Base-by-base conservation (phyloP, 108 stramenopile genomes). In the Cafeteria roenbergensis region DNA sequence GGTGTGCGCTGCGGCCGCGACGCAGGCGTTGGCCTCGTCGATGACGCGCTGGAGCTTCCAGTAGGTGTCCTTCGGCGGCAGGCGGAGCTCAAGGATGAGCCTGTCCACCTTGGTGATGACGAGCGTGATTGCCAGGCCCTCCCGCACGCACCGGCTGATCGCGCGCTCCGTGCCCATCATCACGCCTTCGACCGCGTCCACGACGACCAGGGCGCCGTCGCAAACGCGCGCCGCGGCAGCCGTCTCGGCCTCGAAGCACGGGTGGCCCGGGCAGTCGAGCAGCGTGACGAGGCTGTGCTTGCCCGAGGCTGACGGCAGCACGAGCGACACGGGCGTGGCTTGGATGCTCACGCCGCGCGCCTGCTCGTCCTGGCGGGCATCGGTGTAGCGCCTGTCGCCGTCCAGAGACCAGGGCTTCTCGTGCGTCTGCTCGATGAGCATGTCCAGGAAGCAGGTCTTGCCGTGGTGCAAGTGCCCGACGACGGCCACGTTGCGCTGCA, bases 131-230 rank as follows among this genome's bases (percentile, higher is more conserved):
- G 90, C 85, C 28, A 95, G 37, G 20, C 91, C 89, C 64, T 88
- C 86, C 0, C 69, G 55, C 28, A 92, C 73, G 14, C 85, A 82
- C 63, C 89, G 91, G 51, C 79, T 70, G 42, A 94, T 52, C 32
- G 87, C 38, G 66, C 93, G 79, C 73, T 90, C 90, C 28, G 94
- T 94, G 55, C 88, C 84, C 77, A 90, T 65, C 88, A 93, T 87
- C 63, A 92, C 83, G 9, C 97, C 97, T 75, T 99, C 97, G 37
- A 95, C 77, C 8, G 85, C 91, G 77, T 99, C 97, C 24, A 99
- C 88, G 27, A 91, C 89, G 1, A 99, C 36, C 17, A 90, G 78
- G 2, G 81, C 91, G 25, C 92, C 91, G 78, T 99, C 97, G 29
- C 79, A 69, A 0, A 79, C 76, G 33, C 88, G 77, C 51, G 90